These are phyloP conservation scores for Fraxinus platypoda DNA, from an alignment of 305 asterid species.

Conservation along the genomic window DNA sequence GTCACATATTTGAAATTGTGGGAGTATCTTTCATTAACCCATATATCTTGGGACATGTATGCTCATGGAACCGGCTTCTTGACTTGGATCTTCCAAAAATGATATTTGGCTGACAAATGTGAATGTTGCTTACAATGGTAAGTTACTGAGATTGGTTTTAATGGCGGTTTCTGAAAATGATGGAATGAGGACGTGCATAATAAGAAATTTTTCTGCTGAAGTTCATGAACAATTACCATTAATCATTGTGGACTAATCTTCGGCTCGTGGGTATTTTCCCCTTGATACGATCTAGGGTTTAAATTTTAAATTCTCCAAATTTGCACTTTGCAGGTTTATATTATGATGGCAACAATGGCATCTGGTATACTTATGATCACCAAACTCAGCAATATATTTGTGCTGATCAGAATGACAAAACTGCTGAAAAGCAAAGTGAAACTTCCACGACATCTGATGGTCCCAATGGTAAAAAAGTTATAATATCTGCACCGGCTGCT, in stretches of 20 bases:
- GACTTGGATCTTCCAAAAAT: neutral
- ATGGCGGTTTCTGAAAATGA: neutral
- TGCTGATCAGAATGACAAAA: constrained; percentile 66
- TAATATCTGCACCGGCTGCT: constrained; percentile 96
- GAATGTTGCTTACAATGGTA: neutral
- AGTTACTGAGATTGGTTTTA: neutral
- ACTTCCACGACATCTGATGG: constrained; percentile 51
- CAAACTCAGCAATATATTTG: constrained; percentile 80
- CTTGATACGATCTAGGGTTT: constrained; percentile 4
- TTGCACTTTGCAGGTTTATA: constrained; percentile 61
- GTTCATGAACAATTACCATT: neutral
- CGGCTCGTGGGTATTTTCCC: neutral
- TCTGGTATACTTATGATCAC: constrained; percentile 88
- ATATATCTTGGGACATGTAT: neutral
- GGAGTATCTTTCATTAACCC: neutral
- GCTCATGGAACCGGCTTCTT: neutral
- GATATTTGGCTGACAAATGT: neutral
- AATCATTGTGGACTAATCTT: neutral
- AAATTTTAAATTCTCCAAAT: constrained; percentile 11
- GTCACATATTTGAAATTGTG: neutral
- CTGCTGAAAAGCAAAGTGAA: constrained; percentile 59
- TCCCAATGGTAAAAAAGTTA: constrained; percentile 60
- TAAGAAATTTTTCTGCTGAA: neutral
- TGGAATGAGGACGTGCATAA: neutral
- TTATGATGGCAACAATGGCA: constrained; percentile 90